A percentile compares a stretch with the other conserved stretches of the same genome.
Evolutionary conservation across 2,329 filamentous ascomycete species (phyloP).

Genomic region (Colletotrichum lupini): DNA sequence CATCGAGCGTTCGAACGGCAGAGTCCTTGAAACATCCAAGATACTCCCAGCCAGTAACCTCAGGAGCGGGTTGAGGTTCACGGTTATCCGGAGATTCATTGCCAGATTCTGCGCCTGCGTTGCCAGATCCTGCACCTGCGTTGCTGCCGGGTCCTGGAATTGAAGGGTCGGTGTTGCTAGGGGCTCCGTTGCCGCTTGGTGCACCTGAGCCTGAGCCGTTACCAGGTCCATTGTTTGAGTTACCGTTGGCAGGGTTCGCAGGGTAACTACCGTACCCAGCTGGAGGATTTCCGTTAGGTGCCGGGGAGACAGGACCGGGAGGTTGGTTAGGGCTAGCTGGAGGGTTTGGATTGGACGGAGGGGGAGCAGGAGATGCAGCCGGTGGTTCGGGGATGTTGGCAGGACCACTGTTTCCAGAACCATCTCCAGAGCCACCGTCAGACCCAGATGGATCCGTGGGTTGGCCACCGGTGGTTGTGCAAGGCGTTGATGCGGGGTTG

Average conservation of each 20-base stretch:
- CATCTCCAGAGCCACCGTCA: neutral
- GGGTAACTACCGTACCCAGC: neutral
- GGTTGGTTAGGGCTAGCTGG: neutral
- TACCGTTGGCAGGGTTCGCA: neutral
- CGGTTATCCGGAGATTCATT: neutral
- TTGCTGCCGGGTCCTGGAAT: neutral
- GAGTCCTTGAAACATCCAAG: conserved; percentile 47
- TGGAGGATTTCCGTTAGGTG: neutral
- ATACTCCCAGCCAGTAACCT: conserved; percentile 40
- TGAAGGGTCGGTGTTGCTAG: neutral
- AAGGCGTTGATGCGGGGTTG: conserved; percentile 5
- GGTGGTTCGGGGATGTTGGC: neutral
- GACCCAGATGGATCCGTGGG: neutral
- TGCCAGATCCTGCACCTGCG: neutral
- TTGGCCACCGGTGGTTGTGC: neutral
- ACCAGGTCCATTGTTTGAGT: neutral
- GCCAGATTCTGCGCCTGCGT: neutral
- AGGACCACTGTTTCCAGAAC: neutral
- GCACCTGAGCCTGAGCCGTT: neutral
- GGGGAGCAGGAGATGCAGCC: neutral
- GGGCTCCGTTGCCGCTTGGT: neutral
- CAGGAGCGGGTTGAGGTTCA: neutral
- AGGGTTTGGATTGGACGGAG: neutral
- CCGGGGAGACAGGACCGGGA: neutral
- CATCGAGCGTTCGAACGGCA: conserved; percentile 32